Percentiles rank a stretch among this genome's conserved stretches.
Evolutionary conservation across 106 monocot species (phyloP).

Genomic region (Posidonia australis): DNA sequence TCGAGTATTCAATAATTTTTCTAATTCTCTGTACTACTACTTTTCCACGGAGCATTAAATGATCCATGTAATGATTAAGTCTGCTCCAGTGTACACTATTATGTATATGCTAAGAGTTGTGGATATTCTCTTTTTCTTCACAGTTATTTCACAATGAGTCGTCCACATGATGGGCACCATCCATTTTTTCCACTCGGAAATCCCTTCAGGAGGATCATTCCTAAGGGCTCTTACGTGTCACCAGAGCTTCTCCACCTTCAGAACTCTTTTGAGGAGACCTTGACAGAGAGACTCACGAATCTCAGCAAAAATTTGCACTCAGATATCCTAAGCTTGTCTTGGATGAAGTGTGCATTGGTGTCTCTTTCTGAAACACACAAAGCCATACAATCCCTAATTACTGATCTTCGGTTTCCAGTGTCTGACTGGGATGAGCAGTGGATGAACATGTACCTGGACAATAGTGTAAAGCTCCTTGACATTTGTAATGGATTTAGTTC

Average conservation of each 20-base stretch:
- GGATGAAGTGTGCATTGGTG: slow-evolving; percentile 57
- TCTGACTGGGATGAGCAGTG: slow-evolving; percentile 85
- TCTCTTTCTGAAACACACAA: slow-evolving; percentile 40
- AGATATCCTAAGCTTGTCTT: slow-evolving; percentile 52
- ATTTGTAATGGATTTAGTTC: slow-evolving; percentile 67
- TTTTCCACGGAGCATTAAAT: no score
- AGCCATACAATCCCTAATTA: slow-evolving; percentile 45
- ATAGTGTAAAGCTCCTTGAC: slow-evolving; percentile 76
- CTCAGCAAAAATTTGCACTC: slow-evolving; percentile 37
- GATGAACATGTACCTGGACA: slow-evolving; percentile 70
- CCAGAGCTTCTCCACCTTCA: slow-evolving; percentile 28
- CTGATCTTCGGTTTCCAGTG: slow-evolving; percentile 66
- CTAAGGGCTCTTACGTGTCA: slow-evolving; percentile 34
- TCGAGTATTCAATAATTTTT: no score
- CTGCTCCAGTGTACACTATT: no score
- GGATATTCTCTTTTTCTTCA: neutral
- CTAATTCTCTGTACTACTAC: no score
- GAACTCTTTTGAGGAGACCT: slow-evolving; percentile 44
- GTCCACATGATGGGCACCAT: slow-evolving; percentile 38
- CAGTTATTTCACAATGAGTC: slow-evolving; percentile 65
- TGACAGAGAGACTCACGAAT: slow-evolving; percentile 39
- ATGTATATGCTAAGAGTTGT: no score
- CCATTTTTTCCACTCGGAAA: slow-evolving; percentile 47
- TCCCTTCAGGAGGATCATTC: slow-evolving; percentile 41
- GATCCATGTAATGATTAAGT: no score